Evolutionary conservation across 306 rosid species (phyloP).

Genomic region (Lathyrus tuberosus): DNA sequence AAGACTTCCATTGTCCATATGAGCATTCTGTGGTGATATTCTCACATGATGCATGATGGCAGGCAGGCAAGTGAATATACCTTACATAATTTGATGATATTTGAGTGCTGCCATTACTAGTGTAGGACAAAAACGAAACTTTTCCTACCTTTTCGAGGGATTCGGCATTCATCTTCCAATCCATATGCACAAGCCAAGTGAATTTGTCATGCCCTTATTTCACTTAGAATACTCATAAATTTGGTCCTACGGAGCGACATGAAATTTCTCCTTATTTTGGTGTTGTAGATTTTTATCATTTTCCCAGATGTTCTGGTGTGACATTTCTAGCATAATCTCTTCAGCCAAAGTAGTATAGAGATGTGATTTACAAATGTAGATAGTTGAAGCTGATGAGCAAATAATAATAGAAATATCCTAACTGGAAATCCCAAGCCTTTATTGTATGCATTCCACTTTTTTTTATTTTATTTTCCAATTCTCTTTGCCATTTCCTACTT

Average conservation of each 20-base stretch:
- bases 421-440: slow-evolving; percentile 20
- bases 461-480: neutral
- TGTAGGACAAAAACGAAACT: slow-evolving; percentile 9
- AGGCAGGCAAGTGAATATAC: slow-evolving; percentile 30
- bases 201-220: slow-evolving; percentile 33
- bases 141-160: slow-evolving; percentile 26
- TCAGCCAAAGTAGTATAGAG: slow-evolving; percentile 26
- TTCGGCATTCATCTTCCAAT: slow-evolving; percentile 29
- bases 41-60: slow-evolving; percentile 25
- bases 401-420: slow-evolving; percentile 17
- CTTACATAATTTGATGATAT: slow-evolving; percentile 22
- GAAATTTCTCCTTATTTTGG: slow-evolving; percentile 19
- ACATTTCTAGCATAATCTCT: slow-evolving; percentile 3
- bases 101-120: slow-evolving; percentile 31
- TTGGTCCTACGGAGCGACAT: slow-evolving; percentile 8
- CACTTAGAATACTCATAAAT: slow-evolving; percentile 31
- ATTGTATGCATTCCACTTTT: neutral
- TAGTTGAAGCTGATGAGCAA: slow-evolving; percentile 28
- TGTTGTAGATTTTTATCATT: slow-evolving; percentile 34
- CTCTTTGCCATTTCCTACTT: neutral
- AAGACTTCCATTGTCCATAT: slow-evolving; percentile 55
- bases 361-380: slow-evolving; percentile 31
- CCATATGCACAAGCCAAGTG: slow-evolving; percentile 32
- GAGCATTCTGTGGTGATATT: slow-evolving; percentile 30
- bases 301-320: slow-evolving; percentile 35